A percentile compares a stretch with the other conserved stretches of the same genome.
These are phyloP conservation scores for Decorospora gaudefroyi DNA, from an alignment of 2,329 filamentous ascomycete species.

Conservation along the genomic window DNA sequence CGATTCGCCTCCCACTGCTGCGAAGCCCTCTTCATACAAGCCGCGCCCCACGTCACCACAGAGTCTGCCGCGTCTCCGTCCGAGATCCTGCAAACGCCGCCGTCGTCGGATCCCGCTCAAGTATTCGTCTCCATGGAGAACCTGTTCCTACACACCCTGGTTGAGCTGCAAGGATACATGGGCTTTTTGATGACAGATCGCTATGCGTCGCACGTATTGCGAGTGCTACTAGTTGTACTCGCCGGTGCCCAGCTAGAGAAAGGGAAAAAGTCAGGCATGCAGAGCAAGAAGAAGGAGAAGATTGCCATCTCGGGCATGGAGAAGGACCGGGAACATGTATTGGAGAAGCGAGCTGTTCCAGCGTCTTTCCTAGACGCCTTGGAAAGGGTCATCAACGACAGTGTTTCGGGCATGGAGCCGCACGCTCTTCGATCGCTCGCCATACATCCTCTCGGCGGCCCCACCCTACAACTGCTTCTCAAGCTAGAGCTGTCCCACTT, in stretches of 20 bases:
- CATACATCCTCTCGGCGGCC: slow-evolving; percentile 88
- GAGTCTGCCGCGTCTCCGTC: slow-evolving; percentile 64
- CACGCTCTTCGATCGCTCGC: slow-evolving; percentile 82
- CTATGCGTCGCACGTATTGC: slow-evolving; percentile 88
- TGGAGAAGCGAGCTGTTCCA: slow-evolving; percentile 65
- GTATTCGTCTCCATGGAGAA: slow-evolving; percentile 74
- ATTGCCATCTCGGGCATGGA: slow-evolving; percentile 60
- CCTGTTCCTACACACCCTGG: slow-evolving; percentile 78
- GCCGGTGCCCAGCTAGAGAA: slow-evolving; percentile 80
- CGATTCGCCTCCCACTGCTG: slow-evolving; percentile 97
- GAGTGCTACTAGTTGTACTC: slow-evolving; percentile 82
- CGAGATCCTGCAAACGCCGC: slow-evolving; percentile 49
- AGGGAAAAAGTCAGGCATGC: slow-evolving; percentile 68
- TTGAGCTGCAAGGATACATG: slow-evolving; percentile 85
- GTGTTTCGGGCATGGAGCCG: slow-evolving; percentile 73
- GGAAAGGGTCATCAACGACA: slow-evolving; percentile 79
- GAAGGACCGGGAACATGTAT: slow-evolving; percentile 51
- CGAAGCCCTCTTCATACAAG: slow-evolving; percentile 85
- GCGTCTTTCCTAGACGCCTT: slow-evolving; percentile 76
- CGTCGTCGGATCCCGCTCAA: slow-evolving; percentile 55
- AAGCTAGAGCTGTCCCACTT: slow-evolving; percentile 81
- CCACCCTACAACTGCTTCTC: slow-evolving; percentile 86
- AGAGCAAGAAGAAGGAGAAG: slow-evolving; percentile 91
- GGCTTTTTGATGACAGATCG: slow-evolving; percentile 81
- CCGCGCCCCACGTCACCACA: slow-evolving; percentile 75